These are phyloP conservation scores for Mycena olivaceomarginata DNA, from an alignment of 768 basidiomycete species.

Conservation along the genomic window DNA sequence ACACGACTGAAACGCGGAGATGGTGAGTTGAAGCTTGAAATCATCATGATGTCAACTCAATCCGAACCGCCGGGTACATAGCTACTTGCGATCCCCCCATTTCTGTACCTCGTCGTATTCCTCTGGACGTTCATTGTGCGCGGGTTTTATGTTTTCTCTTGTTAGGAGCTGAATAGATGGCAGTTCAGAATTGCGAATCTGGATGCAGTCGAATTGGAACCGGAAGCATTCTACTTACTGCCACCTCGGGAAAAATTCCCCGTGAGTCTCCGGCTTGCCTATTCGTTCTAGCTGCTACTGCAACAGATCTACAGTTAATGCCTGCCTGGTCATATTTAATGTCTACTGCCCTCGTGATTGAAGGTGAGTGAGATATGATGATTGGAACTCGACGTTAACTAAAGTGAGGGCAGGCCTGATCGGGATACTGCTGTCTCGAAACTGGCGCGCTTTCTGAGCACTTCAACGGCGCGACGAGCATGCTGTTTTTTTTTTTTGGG, in stretches of 20 bases:
- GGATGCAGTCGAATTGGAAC: conserved; percentile 24
- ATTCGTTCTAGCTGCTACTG: background rate
- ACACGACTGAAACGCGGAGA: conserved; percentile 16
- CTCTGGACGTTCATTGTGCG: conserved; percentile 26
- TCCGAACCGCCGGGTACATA: background rate
- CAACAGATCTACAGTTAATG: conserved; percentile 16
- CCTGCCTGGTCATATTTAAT: conserved; percentile 14
- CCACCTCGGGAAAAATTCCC: background rate
- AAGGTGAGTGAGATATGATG: conserved; percentile 5
- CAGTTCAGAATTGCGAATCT: conserved; percentile 17
- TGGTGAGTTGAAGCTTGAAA: conserved; percentile 4
- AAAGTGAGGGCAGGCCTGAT: background rate
- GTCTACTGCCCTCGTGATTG: conserved; percentile 2
- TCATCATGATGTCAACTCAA: background rate
- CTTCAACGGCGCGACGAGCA: conserved; percentile 33
- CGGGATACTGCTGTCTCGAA: conserved; percentile 10
- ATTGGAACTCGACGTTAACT: background rate
- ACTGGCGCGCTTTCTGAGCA: conserved; percentile 35
- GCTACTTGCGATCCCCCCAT: conserved; percentile 24
- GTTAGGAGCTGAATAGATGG: background rate
- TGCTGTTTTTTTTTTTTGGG: conserved; percentile 23
- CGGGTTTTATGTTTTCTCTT: background rate
- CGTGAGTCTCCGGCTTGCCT: background rate
- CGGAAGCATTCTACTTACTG: conserved; percentile 37
- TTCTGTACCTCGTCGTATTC: conserved; percentile 16